A percentile compares a stretch with the other conserved stretches of the same genome.
Conservation (phyloP, 331 rosid genomes). For the Telfairia occidentalis region DNA sequence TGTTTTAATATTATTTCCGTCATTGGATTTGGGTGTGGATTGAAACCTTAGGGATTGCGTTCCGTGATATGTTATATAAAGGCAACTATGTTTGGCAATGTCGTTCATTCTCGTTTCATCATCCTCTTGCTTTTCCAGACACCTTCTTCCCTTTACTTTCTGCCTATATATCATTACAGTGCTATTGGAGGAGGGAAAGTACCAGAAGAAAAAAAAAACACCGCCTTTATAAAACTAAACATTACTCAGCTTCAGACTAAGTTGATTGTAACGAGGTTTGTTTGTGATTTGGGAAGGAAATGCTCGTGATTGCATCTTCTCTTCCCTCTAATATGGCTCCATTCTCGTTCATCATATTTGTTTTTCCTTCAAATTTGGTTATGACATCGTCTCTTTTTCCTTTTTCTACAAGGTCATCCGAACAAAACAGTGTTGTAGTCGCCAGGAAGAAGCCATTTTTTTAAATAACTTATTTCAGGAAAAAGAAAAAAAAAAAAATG, state of each 20-base stretch:
- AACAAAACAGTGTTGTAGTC: not conserved
- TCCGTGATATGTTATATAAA: not conserved
- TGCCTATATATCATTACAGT: not conserved
- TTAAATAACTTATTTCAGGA: not conserved
- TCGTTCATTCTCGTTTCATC: not conserved
- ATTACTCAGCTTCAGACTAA: not conserved
- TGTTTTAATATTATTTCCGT: not conserved
- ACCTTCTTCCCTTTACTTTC: not conserved
- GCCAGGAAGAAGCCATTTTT: not conserved
- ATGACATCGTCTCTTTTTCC: not conserved
- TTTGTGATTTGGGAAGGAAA: not conserved
- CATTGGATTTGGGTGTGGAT: not conserved
- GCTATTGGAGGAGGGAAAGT: not conserved
- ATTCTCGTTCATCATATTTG: not conserved
- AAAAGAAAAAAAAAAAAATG: conserved; percentile 26
- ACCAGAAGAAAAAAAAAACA: not conserved
- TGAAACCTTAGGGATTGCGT: not conserved
- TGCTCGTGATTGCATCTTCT: conserved; percentile 1
- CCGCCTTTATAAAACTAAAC: not conserved
- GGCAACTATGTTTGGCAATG: not conserved
- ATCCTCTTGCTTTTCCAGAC: not conserved
- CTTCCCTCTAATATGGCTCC: conserved; percentile 11
- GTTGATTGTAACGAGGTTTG: not conserved
- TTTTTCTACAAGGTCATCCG: conserved; percentile 2
- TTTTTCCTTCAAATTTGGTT: not conserved